Conservation (phyloP, 306 rosid genomes). For the Psophocarpus tetragonolobus region DNA sequence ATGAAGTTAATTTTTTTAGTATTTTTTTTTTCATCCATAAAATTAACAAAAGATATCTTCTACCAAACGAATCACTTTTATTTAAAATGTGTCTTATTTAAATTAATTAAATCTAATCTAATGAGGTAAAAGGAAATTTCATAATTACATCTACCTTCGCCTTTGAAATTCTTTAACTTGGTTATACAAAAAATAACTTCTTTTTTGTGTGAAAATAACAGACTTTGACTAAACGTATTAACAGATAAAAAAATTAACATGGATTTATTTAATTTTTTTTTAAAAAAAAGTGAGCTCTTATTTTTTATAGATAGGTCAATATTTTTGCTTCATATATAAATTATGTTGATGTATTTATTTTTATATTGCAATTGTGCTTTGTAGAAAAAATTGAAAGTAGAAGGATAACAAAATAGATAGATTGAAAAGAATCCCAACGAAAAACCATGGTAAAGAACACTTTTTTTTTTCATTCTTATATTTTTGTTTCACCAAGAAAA, state of each 20-base stretch:
- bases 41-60: not conserved
- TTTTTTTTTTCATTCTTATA: not conserved
- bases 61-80: not conserved
- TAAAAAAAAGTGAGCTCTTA: not conserved
- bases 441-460: not conserved
- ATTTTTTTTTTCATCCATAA: not conserved
- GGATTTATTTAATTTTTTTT: not conserved
- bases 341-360: not conserved
- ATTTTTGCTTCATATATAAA: not conserved
- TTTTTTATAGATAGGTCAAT: not conserved
- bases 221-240: not conserved
- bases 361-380: not conserved
- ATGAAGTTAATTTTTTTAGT: not conserved
- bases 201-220: not conserved
- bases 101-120: not conserved
- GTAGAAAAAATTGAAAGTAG: not conserved
- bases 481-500: not conserved
- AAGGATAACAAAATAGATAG: not conserved
- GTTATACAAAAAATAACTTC: not conserved
- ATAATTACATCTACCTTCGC: not conserved
- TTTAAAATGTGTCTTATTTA: not conserved
- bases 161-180: not conserved
- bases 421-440: not conserved
- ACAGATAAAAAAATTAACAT: not conserved
- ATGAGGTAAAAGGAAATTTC: not conserved